Base-by-base conservation (phyloP, 352 stramenopile genomes). In the Phytophthora agathidicida region DNA sequence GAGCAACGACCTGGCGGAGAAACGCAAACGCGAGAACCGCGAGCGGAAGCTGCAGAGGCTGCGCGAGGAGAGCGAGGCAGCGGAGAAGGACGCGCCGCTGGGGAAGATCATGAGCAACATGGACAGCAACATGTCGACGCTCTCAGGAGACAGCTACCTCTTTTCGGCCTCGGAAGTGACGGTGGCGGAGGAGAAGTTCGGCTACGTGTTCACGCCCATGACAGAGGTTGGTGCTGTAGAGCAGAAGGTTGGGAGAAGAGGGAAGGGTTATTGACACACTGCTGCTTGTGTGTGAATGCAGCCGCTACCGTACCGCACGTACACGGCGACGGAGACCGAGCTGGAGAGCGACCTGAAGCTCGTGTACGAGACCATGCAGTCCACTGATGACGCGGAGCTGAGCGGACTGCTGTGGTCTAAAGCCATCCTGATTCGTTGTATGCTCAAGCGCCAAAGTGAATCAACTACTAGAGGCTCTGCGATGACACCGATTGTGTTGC, bases 191-290 rank as follows among this genome's bases (percentile, higher is more conserved):
- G 85, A 93, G 51, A 84, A 87, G 53, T 94, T 93, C 46, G 85
- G 81, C 42, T 94, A 91, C 54, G 83, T 94, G 16, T 94, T 94
- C 53, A 77, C 71, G 47, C 77, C 85, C 5, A 91, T 94, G 14
- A 83, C 72, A 6, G 75, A 89, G 67, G 77, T 83, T 35, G 1
- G 31, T 37, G 14, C 11, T 42, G 24, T 17, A 10, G 7, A 33
- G 17, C 7, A 20, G 11, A 31, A 11, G 19, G 24, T 17, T 24
- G 13, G 5, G n/a, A n/a, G n/a, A n/a, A n/a, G n/a, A n/a, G n/a
- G n/a, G 5, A 17, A 32, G 16, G 20, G 2, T 37, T 13, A 30
- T 20, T 24, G 38, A 53, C 22, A 32, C 26, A 53, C 26, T 56
- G 44, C 20, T 56, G 17, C 17, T 20, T 54, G 20, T 49, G 16